Conservation (phyloP, 2,329 filamentous ascomycete genomes). For the Ophiocordyceps camponoti-leonardi region DNA sequence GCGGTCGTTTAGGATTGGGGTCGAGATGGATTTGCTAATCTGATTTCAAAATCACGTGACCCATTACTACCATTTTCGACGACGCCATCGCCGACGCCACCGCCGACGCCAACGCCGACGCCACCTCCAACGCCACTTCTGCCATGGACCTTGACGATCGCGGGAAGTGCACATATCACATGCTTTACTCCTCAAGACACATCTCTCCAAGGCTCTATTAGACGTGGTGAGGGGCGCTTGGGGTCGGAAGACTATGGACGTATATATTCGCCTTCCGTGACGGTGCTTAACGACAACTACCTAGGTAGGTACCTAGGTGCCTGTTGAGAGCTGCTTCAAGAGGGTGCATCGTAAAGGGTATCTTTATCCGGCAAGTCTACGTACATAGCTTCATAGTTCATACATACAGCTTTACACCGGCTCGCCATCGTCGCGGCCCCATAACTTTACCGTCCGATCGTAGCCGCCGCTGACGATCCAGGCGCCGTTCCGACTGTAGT, state of each 20-base stretch:
- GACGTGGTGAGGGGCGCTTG: no score
- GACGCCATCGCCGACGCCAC: no score
- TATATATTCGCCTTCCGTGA: no score
- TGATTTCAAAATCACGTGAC: neutral
- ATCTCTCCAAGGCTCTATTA: no score
- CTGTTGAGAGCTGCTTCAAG: neutral
- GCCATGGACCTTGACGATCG: neutral
- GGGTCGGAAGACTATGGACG: no score
- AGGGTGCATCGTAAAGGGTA: neutral
- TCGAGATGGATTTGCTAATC: neutral
- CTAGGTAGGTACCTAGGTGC: neutral
- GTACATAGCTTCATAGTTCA: no score
- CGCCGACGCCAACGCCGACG: no score
- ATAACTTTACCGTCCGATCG: slow-evolving; percentile 89
- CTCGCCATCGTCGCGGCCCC: slow-evolving; percentile 69
- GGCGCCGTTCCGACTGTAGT: slow-evolving; percentile 67
- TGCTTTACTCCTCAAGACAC: no score
- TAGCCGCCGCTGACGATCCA: slow-evolving; percentile 95
- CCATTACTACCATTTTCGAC: neutral
- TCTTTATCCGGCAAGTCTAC: neutral
- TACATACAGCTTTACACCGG: slow-evolving; percentile 7
- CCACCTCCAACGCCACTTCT: no score
- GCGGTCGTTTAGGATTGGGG: neutral
- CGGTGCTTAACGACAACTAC: no score
- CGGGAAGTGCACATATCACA: no score